These are phyloP conservation scores for Chaetomiaceae sp. DNA, from an alignment of 2,329 filamentous ascomycete genomes.

Conservation along the genomic window DNA sequence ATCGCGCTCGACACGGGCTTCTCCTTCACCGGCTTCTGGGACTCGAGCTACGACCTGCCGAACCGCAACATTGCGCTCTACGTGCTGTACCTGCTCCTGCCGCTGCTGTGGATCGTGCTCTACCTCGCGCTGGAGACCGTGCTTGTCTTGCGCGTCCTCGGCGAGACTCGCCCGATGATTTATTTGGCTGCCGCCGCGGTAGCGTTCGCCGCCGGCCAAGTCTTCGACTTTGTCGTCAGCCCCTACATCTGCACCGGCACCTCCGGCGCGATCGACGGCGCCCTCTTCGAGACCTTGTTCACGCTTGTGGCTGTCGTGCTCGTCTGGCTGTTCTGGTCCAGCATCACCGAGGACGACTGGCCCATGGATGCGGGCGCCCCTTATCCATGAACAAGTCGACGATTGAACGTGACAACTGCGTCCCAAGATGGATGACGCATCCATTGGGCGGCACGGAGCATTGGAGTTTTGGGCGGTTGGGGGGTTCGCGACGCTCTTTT, in stretches of 20 bases:
- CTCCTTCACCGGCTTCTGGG: slow-evolving; percentile 74
- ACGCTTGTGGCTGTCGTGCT: slow-evolving; percentile 75
- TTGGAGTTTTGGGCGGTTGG: slow-evolving; percentile 12
- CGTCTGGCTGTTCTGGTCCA: slow-evolving; percentile 96
- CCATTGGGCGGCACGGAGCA: slow-evolving; percentile 2
- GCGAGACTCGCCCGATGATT: slow-evolving; percentile 87
- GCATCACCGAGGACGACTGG: slow-evolving; percentile 99
- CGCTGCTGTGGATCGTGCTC: slow-evolving; percentile 79
- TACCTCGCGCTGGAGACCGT: slow-evolving; percentile 81
- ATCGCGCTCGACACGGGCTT: slow-evolving; percentile 92
- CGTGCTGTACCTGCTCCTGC: slow-evolving; percentile 85
- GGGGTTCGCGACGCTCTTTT: slow-evolving; percentile 15
- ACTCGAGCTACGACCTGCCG: slow-evolving; percentile 49
- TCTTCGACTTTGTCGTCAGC: slow-evolving; percentile 95
- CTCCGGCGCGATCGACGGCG: slow-evolving; percentile 80
- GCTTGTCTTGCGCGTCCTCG: slow-evolving; percentile 78
- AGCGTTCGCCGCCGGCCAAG: slow-evolving; percentile 83
- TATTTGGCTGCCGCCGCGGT: slow-evolving; percentile 70
- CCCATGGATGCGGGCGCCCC: slow-evolving; percentile 39
- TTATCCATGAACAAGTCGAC: slow-evolving; percentile 25
- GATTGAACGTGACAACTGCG: slow-evolving; percentile 14
- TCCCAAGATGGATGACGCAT: slow-evolving; percentile 2
- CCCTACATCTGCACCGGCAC: slow-evolving; percentile 82
- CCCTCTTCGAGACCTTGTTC: slow-evolving; percentile 89
- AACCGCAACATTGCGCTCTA: slow-evolving; percentile 82